phyloP scores from a whole-genome alignment of 225 moss, liverwort and hornwort genomes.

The Climacium dendroides region DNA sequence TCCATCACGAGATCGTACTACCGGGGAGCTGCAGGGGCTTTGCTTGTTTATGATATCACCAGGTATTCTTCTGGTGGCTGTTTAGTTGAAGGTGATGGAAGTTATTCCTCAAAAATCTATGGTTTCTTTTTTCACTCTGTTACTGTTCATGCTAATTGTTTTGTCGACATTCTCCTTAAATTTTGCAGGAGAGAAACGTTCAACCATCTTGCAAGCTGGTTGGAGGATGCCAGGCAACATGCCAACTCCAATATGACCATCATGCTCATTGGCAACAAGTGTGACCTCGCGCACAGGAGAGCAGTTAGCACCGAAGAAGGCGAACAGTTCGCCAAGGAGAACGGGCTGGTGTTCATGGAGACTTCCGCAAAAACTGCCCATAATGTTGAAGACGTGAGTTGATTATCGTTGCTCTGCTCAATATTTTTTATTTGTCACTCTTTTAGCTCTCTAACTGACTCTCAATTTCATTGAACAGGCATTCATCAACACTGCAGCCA shows the following conservation, averaged over 20 bases:
- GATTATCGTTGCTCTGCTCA: neutral
- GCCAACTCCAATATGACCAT: slow-evolving; percentile 99
- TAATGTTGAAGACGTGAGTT: slow-evolving; percentile 79
- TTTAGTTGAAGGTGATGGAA: neutral
- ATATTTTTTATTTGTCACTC: neutral
- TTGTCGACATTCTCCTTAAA: neutral
- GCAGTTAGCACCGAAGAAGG: slow-evolving; percentile 98
- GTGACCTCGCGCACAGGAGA: slow-evolving; percentile 85
- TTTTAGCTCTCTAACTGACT: neutral
- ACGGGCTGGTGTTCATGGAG: slow-evolving; percentile 94
- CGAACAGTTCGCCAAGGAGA: slow-evolving; percentile 94
- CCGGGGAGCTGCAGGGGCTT: slow-evolving; percentile 90
- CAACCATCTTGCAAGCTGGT: slow-evolving; percentile 98
- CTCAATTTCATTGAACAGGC: slow-evolving; percentile 29
- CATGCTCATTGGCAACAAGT: slow-evolving; percentile 97
- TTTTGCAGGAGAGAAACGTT: slow-evolving; percentile 84
- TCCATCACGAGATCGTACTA: slow-evolving; percentile 97
- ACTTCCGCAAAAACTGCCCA: slow-evolving; percentile 92
- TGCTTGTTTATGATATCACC: slow-evolving; percentile 94
- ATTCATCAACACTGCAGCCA: slow-evolving; percentile 92
- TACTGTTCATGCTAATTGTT: neutral
- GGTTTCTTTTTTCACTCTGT: neutral
- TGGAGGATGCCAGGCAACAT: slow-evolving; percentile 99
- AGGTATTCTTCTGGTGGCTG: slow-evolving; percentile 22
- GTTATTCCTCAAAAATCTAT: neutral